These are phyloP conservation scores for Zymoseptoria ardabiliae DNA, from an alignment of 2,329 filamentous ascomycete species.

Conservation along the genomic window DNA sequence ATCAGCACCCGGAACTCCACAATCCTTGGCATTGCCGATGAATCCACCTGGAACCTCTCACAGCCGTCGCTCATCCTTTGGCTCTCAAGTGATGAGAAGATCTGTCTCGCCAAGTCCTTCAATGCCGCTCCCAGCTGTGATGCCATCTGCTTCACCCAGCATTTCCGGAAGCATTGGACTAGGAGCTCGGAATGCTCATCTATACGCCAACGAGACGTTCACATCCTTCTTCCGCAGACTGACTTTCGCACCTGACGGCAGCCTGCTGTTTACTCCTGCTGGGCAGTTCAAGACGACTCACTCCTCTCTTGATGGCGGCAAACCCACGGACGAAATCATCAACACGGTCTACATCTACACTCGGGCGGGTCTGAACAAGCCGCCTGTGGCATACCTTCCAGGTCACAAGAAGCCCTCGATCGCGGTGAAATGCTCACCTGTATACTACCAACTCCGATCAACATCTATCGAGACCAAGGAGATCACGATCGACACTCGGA, in stretches of 20 bases:
- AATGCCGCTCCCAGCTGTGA: conserved; percentile 87
- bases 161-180: conserved; percentile 52
- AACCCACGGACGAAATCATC: conserved; percentile 74
- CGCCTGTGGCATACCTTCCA: conserved; percentile 86
- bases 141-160: conserved; percentile 86
- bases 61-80: conserved; percentile 89
- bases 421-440: conserved; percentile 85
- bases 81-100: conserved; percentile 59
- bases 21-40: conserved; percentile 84
- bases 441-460: conserved; percentile 76
- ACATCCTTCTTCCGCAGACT: conserved; percentile 94
- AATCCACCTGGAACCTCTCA: conserved; percentile 90
- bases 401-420: conserved; percentile 98
- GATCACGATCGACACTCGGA: conserved; percentile 88
- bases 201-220: conserved; percentile 94
- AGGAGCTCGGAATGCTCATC: conserved; percentile 72
- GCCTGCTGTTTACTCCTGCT: conserved; percentile 84
- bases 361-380: conserved; percentile 89
- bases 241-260: conserved; percentile 92
- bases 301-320: conserved; percentile 59
- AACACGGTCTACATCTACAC: conserved; percentile 99
- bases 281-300: conserved; percentile 87
- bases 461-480: conserved; percentile 63
- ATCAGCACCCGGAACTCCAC: conserved; percentile 89
- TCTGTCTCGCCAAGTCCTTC: conserved; percentile 92